Evolutionary conservation across 768 basidiomycete species (phyloP), one percentile per base, ranked within the genome.

Genomic region (Termitomyces sp.): DNA sequence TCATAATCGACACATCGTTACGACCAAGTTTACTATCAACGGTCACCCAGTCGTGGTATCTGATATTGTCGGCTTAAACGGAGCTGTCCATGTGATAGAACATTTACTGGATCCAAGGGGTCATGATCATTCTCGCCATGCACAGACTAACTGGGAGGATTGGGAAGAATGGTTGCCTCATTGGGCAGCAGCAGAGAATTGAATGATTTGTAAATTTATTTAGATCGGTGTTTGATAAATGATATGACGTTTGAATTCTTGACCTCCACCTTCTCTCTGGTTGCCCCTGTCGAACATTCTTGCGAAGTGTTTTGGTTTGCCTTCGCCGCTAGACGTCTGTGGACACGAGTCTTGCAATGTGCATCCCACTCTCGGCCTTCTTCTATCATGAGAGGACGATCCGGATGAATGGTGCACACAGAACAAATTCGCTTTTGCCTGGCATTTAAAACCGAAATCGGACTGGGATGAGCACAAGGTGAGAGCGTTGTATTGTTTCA

Each of bases 321-420:
- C 61, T 73, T 77, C 1, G 69, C 70, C 15, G 73, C 73, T 42
- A 81, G 69, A n/a, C 78, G 74, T 63, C 76, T 77, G 67, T 92
- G 90, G 11, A 69, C 49, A 18, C 82, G 81, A 7, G 83, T 84
- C n/a, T 71, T 72, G 36, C 75, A 69, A 68, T 93, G 91, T 1
- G 69, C 71, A 2, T 78, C 74, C 85, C 88, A 88, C 61, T 78
- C 74, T 31, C 63, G 55, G 13, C 76, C 78, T 66, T 79, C 77
- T 60, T 82, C 79, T 15, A 90, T 81, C 72, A 93, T 81, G 76
- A 89, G 81, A 15, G 91, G 91, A 27, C 78, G 75, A 22, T 77
- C 70, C 2, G 76, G 65, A 56, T 89, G 74, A 4, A 67, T 57
- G 9, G 91, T 91, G 65, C 91, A 94, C 11, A 78, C 68, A 2